These are phyloP conservation scores for Solanum sitiens DNA, from an alignment of 257 asterid species.

Conservation along the genomic window DNA sequence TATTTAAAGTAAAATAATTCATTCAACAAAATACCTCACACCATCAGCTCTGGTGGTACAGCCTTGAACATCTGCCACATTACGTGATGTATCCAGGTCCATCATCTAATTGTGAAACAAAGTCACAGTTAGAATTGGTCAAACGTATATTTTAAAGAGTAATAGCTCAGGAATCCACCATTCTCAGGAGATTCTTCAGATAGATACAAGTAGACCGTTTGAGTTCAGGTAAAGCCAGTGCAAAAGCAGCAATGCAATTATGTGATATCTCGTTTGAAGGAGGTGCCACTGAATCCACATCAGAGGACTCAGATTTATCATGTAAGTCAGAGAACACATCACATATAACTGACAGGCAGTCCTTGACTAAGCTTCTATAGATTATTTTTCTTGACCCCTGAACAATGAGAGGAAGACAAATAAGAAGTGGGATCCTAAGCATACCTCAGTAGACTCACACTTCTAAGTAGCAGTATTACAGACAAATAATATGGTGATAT, in stretches of 20 bases:
- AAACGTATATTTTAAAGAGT: background rate
- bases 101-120: slow-evolving; percentile 41
- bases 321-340: slow-evolving; percentile 14
- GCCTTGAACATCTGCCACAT: slow-evolving; percentile 56
- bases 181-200: slow-evolving; percentile 47
- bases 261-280: slow-evolving; percentile 14
- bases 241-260: slow-evolving; percentile 20
- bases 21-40: slow-evolving; percentile 35
- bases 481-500: background rate
- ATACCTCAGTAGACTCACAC: background rate
- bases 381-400: slow-evolving; percentile 83
- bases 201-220: slow-evolving; percentile 34
- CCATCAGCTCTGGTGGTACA: slow-evolving; percentile 78
- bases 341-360: slow-evolving; percentile 39
- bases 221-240: slow-evolving; percentile 56
- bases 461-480: background rate
- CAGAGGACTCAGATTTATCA: slow-evolving; percentile 13
- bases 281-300: slow-evolving; percentile 14
- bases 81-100: slow-evolving; percentile 68
- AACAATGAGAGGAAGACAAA: slow-evolving; percentile 9
- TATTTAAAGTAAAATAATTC: background rate
- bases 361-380: slow-evolving; percentile 56
- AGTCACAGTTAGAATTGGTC: slow-evolving; percentile 2
- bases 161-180: slow-evolving; percentile 40
- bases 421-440: background rate